A percentile compares a stretch with the other conserved stretches of the same genome.
These are phyloP conservation scores for Pseudogymnoascus pannorum DNA, from an alignment of 2,329 filamentous ascomycete genomes.

Conservation along the genomic window DNA sequence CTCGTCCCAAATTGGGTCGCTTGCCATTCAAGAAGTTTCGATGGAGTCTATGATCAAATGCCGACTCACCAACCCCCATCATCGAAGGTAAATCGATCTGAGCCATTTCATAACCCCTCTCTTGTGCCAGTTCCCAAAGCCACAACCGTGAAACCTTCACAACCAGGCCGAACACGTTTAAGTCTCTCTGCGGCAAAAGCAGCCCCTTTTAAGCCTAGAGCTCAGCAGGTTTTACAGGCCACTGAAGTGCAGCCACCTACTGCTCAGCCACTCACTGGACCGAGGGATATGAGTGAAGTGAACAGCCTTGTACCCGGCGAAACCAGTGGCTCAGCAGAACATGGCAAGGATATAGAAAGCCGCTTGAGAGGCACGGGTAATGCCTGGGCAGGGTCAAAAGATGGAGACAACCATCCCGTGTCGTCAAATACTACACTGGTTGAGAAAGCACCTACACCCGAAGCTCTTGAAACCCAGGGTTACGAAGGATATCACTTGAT, in stretches of 20 bases:
- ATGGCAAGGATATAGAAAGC: constrained; percentile 2
- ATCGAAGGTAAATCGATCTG: constrained; percentile 6
- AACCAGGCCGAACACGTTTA: constrained; percentile 21
- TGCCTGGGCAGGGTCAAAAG: not conserved
- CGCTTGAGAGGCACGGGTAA: not conserved
- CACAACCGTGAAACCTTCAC: not conserved
- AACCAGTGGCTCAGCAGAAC: not conserved
- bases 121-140: not conserved
- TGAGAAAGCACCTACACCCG: not conserved
- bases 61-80: not conserved
- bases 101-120: constrained; percentile 4
- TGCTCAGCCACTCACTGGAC: not conserved
- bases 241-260: not conserved
- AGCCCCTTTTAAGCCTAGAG: constrained; percentile 27
- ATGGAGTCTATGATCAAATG: constrained; percentile 1
- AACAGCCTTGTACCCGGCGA: not conserved
- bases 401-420: not conserved
- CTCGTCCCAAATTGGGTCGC: not conserved
- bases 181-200: constrained; percentile 28
- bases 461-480: not conserved
- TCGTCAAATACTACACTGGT: not conserved
- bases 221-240: not conserved
- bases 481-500: not conserved
- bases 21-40: not conserved
- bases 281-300: not conserved